Evolutionary conservation across 352 stramenopile species (phyloP).

Genomic region (Phytopythium delawarense): DNA sequence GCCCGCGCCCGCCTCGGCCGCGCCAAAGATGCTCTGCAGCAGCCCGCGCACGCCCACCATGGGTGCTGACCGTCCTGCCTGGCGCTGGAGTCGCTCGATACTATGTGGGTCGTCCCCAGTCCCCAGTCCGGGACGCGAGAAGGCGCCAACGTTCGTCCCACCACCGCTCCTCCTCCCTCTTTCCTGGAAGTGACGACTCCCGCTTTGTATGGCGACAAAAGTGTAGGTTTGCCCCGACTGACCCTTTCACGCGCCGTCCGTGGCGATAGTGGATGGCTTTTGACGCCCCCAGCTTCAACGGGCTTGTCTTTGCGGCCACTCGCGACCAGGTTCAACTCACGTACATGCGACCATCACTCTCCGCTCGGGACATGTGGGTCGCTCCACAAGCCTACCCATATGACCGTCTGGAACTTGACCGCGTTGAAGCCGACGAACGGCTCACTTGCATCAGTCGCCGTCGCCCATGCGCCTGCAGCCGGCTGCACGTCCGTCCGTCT

Average conservation of each 20-base stretch:
- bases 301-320: background rate
- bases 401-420: too few relatives aligned
- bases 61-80: background rate
- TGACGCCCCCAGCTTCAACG: background rate
- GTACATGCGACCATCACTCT: too few relatives aligned
- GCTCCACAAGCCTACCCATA: too few relatives aligned
- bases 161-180: too few relatives aligned
- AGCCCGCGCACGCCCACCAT: slow-evolving; percentile 29
- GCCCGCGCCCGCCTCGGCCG: slow-evolving; percentile 8
- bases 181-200: background rate
- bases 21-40: slow-evolving; percentile 32
- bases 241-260: background rate
- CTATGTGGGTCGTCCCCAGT: too few relatives aligned
- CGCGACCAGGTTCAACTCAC: too few relatives aligned
- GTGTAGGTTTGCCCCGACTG: background rate
- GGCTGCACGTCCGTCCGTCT: too few relatives aligned
- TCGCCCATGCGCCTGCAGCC: too few relatives aligned
- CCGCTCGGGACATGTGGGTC: too few relatives aligned
- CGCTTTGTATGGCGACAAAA: background rate
- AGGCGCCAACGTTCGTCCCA: background rate
- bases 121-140: background rate
- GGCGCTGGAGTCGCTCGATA: too few relatives aligned
- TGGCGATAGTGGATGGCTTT: background rate
- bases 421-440: too few relatives aligned
- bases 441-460: too few relatives aligned